phyloP scores from a whole-genome alignment of 306 rosid species.

The Canavalia gladiata region DNA sequence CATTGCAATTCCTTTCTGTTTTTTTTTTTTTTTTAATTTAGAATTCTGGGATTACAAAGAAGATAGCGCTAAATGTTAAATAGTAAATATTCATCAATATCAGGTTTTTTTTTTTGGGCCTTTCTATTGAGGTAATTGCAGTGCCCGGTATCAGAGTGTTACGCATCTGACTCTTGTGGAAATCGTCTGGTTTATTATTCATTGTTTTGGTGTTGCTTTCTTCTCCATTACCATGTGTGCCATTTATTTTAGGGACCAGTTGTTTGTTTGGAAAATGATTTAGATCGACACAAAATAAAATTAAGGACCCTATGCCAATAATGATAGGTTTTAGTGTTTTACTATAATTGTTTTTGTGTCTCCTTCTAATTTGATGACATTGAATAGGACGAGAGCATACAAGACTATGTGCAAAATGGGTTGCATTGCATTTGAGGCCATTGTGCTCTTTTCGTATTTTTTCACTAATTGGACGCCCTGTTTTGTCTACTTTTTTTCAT shows the following conservation, averaged over 20 bases:
- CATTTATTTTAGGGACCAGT: slow-evolving; percentile 55
- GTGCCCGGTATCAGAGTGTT: slow-evolving; percentile 46
- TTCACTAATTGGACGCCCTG: slow-evolving; percentile 15
- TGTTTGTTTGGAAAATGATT: slow-evolving; percentile 47
- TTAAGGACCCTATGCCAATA: not conserved
- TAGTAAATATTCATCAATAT: not conserved
- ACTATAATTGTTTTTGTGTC: not conserved
- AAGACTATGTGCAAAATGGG: slow-evolving; percentile 41
- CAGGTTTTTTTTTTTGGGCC: slow-evolving; percentile 22
- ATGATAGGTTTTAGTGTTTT: not conserved
- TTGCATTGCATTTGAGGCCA: slow-evolving; percentile 43
- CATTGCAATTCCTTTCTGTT: not conserved
- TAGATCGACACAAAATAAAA: not conserved
- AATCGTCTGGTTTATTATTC: slow-evolving; percentile 27
- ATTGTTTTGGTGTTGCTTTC: slow-evolving; percentile 59
- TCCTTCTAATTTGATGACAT: not conserved
- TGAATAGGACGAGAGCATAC: not conserved
- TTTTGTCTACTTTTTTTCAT: slow-evolving; percentile 9
- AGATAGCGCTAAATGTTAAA: slow-evolving; percentile 13
- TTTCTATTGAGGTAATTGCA: slow-evolving; percentile 45
- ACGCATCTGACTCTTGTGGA: slow-evolving; percentile 41
- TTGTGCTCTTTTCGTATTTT: slow-evolving; percentile 48
- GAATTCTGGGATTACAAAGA: not conserved
- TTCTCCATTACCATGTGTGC: slow-evolving; percentile 22
- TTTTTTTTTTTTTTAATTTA: not conserved